Conservation (phyloP, 306 rosid genomes). For the Ammopiptanthus mongolicus region DNA sequence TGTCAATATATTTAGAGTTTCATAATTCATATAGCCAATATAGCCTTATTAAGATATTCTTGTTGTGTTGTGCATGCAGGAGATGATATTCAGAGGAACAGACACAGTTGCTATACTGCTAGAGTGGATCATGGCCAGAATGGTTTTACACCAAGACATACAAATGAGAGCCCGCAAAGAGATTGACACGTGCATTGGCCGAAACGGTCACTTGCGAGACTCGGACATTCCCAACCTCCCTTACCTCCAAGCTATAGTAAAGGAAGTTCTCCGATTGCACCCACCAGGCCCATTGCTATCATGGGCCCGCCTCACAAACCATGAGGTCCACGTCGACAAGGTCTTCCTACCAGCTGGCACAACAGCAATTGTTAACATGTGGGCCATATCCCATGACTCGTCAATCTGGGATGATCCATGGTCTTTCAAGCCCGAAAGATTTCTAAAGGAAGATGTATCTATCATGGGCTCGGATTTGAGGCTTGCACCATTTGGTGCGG, state of each 20-base stretch:
- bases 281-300: slow-evolving; percentile 95
- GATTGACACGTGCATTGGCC: slow-evolving; percentile 50
- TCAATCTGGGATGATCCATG: slow-evolving; percentile 71
- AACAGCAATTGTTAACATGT: slow-evolving; percentile 91
- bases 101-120: slow-evolving; percentile 75
- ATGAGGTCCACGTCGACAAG: slow-evolving; percentile 64
- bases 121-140: slow-evolving; percentile 86
- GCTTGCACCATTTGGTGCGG: slow-evolving; percentile 87
- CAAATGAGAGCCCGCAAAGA: slow-evolving; percentile 65
- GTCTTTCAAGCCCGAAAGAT: slow-evolving; percentile 66
- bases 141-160: slow-evolving; percentile 68
- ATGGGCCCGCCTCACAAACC: slow-evolving; percentile 81
- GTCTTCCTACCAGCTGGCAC: slow-evolving; percentile 76
- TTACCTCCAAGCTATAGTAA: slow-evolving; percentile 73
- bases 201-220: slow-evolving; percentile 49
- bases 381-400: slow-evolving; percentile 84
- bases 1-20: not conserved
- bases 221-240: slow-evolving; percentile 60
- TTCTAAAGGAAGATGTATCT: slow-evolving; percentile 51
- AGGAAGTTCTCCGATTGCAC: slow-evolving; percentile 78
- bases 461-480: slow-evolving; percentile 75
- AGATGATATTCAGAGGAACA: slow-evolving; percentile 88
- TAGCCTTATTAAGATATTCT: not conserved
- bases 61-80: slow-evolving; percentile 39
- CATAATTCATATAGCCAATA: not conserved